A percentile compares a stretch with the other conserved stretches of the same genome.
Conservation (phyloP, 768 basidiomycete genomes). For the Melanogaster broomeanus region DNA sequence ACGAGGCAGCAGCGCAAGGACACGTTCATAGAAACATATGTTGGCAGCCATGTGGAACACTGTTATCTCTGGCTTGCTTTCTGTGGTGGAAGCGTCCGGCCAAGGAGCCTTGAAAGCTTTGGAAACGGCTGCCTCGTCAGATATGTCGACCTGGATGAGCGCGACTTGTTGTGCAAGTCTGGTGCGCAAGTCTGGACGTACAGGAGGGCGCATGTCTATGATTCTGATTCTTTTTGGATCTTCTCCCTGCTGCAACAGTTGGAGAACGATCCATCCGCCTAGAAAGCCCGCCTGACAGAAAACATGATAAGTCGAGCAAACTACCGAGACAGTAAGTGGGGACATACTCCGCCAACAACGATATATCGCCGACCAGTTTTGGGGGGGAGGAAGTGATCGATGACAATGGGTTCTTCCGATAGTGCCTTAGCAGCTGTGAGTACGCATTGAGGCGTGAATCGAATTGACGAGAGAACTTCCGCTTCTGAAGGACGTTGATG, state of each 20-base stretch:
- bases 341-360: conserved; percentile 70
- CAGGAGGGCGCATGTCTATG: conserved; percentile 65
- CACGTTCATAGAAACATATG: conserved; percentile 77
- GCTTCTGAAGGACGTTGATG: conserved; percentile 50
- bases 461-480: conserved; percentile 49
- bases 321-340: background rate
- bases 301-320: background rate
- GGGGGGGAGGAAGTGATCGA: conserved; percentile 54
- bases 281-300: conserved; percentile 63
- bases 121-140: conserved; percentile 51
- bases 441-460: conserved; percentile 48
- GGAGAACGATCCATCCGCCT: conserved; percentile 76
- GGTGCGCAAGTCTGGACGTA: conserved; percentile 53
- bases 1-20: conserved; percentile 45
- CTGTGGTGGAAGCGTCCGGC: conserved; percentile 37
- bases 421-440: conserved; percentile 40
- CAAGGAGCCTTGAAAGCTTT: conserved; percentile 67
- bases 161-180: conserved; percentile 53
- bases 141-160: conserved; percentile 61
- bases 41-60: conserved; percentile 79
- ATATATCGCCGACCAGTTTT: conserved; percentile 77
- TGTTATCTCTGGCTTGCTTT: conserved; percentile 42
- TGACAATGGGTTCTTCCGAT: conserved; percentile 33
- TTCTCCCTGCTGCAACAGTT: conserved; percentile 71
- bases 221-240: conserved; percentile 64